phyloP scores from a whole-genome alignment of 2,329 filamentous ascomycete genomes.

The Monosporascus sp. region DNA sequence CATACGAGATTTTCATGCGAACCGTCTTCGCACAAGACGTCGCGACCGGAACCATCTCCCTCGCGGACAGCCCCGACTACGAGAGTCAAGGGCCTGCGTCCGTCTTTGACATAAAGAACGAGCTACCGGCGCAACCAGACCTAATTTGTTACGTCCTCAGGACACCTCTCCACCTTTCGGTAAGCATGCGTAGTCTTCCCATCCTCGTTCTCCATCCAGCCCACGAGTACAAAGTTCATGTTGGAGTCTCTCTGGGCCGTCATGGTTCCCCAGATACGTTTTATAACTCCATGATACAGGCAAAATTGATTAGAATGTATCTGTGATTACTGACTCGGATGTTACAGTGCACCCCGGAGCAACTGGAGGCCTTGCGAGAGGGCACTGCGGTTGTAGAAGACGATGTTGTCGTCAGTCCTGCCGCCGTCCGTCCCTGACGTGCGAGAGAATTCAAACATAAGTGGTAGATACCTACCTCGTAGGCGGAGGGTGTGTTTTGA shows the following conservation, averaged over 20 bases:
- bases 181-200: neutral
- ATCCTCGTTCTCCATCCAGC: no score
- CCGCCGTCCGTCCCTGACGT: neutral
- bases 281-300: no score
- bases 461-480: no score
- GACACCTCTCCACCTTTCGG: neutral
- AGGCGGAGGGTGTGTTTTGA: no score
- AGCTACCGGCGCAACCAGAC: neutral
- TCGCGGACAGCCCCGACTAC: slow-evolving; percentile 8
- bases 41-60: slow-evolving; percentile 43
- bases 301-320: neutral
- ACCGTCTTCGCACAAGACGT: slow-evolving; percentile 42
- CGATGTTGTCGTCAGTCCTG: slow-evolving; percentile 2
- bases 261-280: no score
- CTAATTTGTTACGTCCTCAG: slow-evolving; percentile 4
- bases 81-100: slow-evolving; percentile 8
- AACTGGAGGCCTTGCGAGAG: slow-evolving; percentile 1
- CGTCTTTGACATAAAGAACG: slow-evolving; percentile 8
- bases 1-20: slow-evolving; percentile 44
- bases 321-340: neutral
- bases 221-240: neutral
- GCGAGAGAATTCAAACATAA: no score
- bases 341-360: slow-evolving; percentile 1
- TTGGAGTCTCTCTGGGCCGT: no score
- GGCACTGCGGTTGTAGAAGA: slow-evolving; percentile 5